phyloP scores from a whole-genome alignment of 2,329 filamentous ascomycete genomes.

The Exserohilum turcica region DNA sequence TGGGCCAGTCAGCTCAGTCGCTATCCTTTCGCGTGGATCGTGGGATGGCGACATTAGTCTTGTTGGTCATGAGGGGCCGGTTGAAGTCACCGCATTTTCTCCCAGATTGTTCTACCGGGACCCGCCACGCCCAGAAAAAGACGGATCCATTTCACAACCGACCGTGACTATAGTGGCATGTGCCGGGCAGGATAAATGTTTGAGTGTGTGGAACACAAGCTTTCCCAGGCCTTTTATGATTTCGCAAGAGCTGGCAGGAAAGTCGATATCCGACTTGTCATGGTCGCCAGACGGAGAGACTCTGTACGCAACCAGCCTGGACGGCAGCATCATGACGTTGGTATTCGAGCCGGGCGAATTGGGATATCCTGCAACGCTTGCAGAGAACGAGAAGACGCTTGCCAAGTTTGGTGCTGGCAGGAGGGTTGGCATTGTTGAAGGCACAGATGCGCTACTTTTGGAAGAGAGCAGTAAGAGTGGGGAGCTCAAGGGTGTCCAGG shows the following conservation, averaged over 20 bases:
- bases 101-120: slow-evolving; percentile 83
- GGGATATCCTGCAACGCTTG: slow-evolving; percentile 81
- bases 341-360: slow-evolving; percentile 86
- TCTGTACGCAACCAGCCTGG: slow-evolving; percentile 83
- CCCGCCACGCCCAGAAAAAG: slow-evolving; percentile 60
- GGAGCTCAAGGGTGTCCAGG: slow-evolving; percentile 87
- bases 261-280: slow-evolving; percentile 90
- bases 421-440: slow-evolving; percentile 90
- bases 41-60: slow-evolving; percentile 98
- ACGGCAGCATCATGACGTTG: slow-evolving; percentile 82
- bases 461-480: slow-evolving; percentile 93
- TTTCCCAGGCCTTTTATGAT: slow-evolving; percentile 90
- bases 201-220: slow-evolving; percentile 98
- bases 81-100: slow-evolving; percentile 96
- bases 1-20: slow-evolving; percentile 93
- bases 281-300: slow-evolving; percentile 93
- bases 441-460: slow-evolving; percentile 82
- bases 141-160: slow-evolving; percentile 52
- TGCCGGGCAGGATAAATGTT: slow-evolving; percentile 92
- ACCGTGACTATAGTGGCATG: slow-evolving; percentile 94
- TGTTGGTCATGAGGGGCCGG: slow-evolving; percentile 95
- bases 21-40: slow-evolving; percentile 86
- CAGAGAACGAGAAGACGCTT: slow-evolving; percentile 90
- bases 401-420: slow-evolving; percentile 90
- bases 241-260: slow-evolving; percentile 82